These are phyloP conservation scores for Globisporangium echinulatum DNA, from an alignment of 352 stramenopile species.

Conservation along the genomic window DNA sequence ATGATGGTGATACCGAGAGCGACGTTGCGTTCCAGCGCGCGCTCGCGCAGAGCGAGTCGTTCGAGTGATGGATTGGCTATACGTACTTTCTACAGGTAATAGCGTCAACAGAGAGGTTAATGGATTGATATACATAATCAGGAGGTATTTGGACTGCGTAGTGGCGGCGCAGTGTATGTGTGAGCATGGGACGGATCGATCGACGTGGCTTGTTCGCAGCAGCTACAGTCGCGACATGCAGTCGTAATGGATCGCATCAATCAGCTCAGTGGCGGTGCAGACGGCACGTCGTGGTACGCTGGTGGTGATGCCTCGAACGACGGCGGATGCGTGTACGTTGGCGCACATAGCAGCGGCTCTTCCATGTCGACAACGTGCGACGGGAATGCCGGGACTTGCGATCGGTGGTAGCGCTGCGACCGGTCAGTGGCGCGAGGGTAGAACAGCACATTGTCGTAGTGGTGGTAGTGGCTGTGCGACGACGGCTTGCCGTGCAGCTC, in stretches of 20 bases:
- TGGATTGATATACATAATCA: too few species aligned
- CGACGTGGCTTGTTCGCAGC: too few species aligned
- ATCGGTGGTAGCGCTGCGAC: too few species aligned
- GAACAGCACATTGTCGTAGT: conserved; percentile 1
- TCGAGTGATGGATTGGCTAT: conserved; percentile 2
- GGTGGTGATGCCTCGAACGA: conserved; percentile 29
- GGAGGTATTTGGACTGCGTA: too few species aligned
- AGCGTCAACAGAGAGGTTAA: too few species aligned
- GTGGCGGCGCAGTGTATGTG: too few species aligned
- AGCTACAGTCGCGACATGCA: too few species aligned
- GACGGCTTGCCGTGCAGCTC: not conserved
- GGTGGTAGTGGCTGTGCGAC: not conserved
- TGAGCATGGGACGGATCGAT: too few species aligned
- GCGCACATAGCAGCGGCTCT: conserved; percentile 45
- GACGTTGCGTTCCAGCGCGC: conserved; percentile 10
- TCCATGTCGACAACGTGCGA: conserved; percentile 52
- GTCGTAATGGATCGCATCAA: not conserved
- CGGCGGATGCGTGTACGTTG: conserved; percentile 31
- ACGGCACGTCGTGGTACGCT: conserved; percentile 54
- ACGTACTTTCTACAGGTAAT: too few species aligned
- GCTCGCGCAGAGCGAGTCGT: conserved; percentile 13
- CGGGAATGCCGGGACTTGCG: conserved; percentile 18
- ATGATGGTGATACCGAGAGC: conserved; percentile 4
- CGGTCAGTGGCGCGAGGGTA: not conserved
- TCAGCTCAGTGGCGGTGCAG: conserved; percentile 48